phyloP scores from a whole-genome alignment of 495 filamentous ascomycete species.

The Stereocaulon alpinum region DNA sequence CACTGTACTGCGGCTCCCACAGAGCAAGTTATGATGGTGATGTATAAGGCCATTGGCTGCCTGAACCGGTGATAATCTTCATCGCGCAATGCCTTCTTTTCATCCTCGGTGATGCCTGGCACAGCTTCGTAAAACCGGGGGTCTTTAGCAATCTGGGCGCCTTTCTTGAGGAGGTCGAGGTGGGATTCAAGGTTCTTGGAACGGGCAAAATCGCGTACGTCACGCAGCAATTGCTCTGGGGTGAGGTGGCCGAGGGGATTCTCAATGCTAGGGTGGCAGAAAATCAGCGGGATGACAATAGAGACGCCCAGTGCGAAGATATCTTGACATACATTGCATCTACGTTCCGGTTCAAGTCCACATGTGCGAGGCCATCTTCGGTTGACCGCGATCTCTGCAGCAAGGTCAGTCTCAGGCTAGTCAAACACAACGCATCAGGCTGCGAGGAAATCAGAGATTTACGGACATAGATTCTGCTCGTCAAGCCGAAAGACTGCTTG shows the following conservation, averaged over 20 bases:
- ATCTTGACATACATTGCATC: constrained; percentile 18
- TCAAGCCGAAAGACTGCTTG: constrained; percentile 19
- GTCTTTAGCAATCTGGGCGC: constrained; percentile 53
- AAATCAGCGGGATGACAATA: background rate
- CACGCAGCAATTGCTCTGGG: constrained; percentile 41
- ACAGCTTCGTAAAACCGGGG: constrained; percentile 37
- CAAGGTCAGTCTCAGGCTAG: constrained; percentile 12
- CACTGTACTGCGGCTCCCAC: constrained; percentile 47
- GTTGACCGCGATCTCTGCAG: constrained; percentile 15
- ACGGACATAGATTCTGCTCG: constrained; percentile 17
- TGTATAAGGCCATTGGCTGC: constrained; percentile 51
- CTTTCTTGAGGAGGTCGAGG: constrained; percentile 49
- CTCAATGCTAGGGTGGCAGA: constrained; percentile 29
- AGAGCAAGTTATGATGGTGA: constrained; percentile 46
- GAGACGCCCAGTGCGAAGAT: background rate
- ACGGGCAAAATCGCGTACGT: constrained; percentile 50
- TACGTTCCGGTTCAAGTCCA: constrained; percentile 22
- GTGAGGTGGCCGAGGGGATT: constrained; percentile 51
- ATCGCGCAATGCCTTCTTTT: constrained; percentile 42
- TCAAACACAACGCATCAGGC: background rate
- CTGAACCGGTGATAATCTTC: constrained; percentile 54
- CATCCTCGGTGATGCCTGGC: constrained; percentile 39
- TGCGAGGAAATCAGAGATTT: too few relatives aligned
- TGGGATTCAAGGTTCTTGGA: constrained; percentile 46
- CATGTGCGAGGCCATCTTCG: constrained; percentile 13